Conservation (phyloP, 805 yeast species). For the Dipodascus albidus region DNA sequence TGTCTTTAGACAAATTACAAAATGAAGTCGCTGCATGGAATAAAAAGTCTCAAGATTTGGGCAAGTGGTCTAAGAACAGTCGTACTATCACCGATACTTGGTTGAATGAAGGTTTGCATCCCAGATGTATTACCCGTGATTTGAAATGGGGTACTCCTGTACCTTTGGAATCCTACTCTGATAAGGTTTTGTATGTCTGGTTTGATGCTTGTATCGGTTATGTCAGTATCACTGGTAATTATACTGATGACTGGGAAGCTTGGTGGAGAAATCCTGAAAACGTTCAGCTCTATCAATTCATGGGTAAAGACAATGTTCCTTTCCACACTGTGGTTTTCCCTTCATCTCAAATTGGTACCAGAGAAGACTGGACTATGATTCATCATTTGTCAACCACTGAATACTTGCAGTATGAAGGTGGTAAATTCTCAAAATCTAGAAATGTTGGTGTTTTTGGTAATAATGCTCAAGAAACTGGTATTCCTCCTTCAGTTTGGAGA, state of each 20-base stretch:
- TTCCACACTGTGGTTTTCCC: constrained; percentile 99
- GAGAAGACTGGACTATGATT: constrained; percentile 79
- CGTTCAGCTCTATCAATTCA: constrained; percentile 84
- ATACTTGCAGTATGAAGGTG: constrained; percentile 94
- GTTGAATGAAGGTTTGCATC: constrained; percentile 85
- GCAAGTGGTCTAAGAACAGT: constrained; percentile 88
- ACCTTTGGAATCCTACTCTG: constrained; percentile 73
- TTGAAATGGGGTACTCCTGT: constrained; percentile 98
- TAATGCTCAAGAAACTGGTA: constrained; percentile 87
- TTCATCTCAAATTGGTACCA: constrained; percentile 78
- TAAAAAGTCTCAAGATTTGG: constrained; percentile 50
- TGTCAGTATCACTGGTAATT: constrained; percentile 90
- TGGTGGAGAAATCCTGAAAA: constrained; percentile 97
- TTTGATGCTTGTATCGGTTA: constrained; percentile 98
- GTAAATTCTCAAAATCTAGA: constrained; percentile 96
- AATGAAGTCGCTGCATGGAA: constrained; percentile 66
- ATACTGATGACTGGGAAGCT: constrained; percentile 64
- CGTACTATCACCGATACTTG: constrained; percentile 82
- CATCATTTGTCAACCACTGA: constrained; percentile 91
- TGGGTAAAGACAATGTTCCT: constrained; percentile 99
- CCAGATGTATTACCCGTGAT: constrained; percentile 96
- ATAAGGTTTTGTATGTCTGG: constrained; percentile 96
- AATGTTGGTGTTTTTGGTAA: constrained; percentile 97
- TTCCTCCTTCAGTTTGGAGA: constrained; percentile 94
- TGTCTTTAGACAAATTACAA: constrained; percentile 76